These are phyloP conservation scores for Umbilicaria muhlenbergii DNA, from an alignment of 495 filamentous ascomycete genomes.

Conservation along the genomic window DNA sequence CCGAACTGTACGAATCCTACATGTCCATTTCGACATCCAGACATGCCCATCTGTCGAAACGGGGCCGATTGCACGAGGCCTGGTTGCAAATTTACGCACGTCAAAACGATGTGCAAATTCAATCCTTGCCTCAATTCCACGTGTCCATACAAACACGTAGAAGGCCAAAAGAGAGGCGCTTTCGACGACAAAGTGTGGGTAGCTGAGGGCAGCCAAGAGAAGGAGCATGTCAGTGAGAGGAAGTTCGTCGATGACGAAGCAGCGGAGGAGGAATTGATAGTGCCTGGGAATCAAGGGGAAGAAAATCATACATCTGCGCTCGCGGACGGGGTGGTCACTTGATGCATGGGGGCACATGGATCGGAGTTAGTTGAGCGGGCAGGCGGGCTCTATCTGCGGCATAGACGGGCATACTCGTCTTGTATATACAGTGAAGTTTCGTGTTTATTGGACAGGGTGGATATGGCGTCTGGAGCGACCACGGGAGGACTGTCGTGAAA, in stretches of 20 bases:
- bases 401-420: too few species aligned
- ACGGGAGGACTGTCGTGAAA: too few species aligned
- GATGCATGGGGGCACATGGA: background rate
- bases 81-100: constrained; percentile 82
- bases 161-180: constrained; percentile 63
- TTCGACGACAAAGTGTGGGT: constrained; percentile 90
- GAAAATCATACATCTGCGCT: constrained; percentile 16
- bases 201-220: constrained; percentile 33
- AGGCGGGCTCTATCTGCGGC: too few species aligned
- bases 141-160: constrained; percentile 82
- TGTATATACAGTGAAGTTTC: too few species aligned
- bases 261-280: constrained; percentile 59
- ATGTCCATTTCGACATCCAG: constrained; percentile 77
- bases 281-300: constrained; percentile 35
- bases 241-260: constrained; percentile 70
- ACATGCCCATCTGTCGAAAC: constrained; percentile 74
- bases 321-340: constrained; percentile 13
- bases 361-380: too few species aligned
- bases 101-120: constrained; percentile 71
- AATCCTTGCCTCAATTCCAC: constrained; percentile 74
- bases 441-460: too few species aligned
- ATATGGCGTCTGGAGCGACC: too few species aligned
- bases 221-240: constrained; percentile 68
- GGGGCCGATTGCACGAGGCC: constrained; percentile 76
- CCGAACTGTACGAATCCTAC: constrained; percentile 79